Evolutionary conservation across 2,329 filamentous ascomycete genomes (phyloP).

Genomic region (Apiospora sp.): DNA sequence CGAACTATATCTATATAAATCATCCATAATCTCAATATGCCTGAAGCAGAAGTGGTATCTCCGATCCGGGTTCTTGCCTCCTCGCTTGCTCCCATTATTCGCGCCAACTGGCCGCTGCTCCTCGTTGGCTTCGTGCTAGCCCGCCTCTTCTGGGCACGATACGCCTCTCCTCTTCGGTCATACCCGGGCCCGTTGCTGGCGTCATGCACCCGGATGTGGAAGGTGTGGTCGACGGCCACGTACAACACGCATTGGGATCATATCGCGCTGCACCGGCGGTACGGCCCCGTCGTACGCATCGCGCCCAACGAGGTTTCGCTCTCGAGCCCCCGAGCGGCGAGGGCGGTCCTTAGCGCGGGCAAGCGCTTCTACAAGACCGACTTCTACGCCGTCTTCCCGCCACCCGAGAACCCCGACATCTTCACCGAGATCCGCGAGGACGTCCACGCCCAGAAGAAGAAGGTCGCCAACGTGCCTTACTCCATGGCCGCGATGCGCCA

Average conservation of each 20-base stretch:
- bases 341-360: conserved; percentile 55
- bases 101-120: conserved; percentile 42
- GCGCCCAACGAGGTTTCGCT: conserved; percentile 57
- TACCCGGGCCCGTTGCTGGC: conserved; percentile 42
- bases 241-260: conserved; percentile 53
- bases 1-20: background rate
- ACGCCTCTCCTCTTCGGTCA: conserved; percentile 42
- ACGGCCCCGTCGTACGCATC: conserved; percentile 58
- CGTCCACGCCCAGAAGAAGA: conserved; percentile 64
- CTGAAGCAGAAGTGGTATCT: conserved; percentile 37
- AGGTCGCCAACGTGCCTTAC: conserved; percentile 59
- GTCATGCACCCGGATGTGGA: conserved; percentile 50
- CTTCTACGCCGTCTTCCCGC: conserved; percentile 63
- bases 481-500: conserved; percentile 62
- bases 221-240: conserved; percentile 47
- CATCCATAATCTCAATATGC: conserved; percentile 30
- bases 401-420: conserved; percentile 64
- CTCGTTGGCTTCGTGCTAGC: conserved; percentile 39
- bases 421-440: conserved; percentile 63
- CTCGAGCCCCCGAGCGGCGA: conserved; percentile 53
- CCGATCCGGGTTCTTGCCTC: conserved; percentile 40
- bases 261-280: conserved; percentile 53
- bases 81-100: conserved; percentile 42
- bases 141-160: conserved; percentile 44
- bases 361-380: conserved; percentile 61